Conservation (phyloP, 2,329 filamentous ascomycete species). For the Neopestalotiopsis sp. region DNA sequence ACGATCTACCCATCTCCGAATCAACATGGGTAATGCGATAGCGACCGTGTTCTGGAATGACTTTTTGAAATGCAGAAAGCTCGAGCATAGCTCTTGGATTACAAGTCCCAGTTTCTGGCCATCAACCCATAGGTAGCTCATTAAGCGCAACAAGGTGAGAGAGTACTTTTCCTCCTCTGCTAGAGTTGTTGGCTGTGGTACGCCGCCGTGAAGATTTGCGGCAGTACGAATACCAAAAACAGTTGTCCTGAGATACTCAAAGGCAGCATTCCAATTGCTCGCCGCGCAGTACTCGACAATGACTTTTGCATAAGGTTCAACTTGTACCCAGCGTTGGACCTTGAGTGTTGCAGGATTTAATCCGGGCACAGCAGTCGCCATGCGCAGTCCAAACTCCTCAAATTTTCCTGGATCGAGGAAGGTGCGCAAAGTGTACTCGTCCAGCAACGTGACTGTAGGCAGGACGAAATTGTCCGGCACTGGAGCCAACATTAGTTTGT, state of each 20-base stretch:
- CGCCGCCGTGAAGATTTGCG: constrained; percentile 42
- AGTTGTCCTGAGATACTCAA: constrained; percentile 61
- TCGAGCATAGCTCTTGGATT: constrained; percentile 70
- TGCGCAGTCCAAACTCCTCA: neutral
- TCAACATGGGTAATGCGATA: constrained; percentile 64
- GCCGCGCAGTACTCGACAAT: constrained; percentile 69
- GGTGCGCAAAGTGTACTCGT: constrained; percentile 50
- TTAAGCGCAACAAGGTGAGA: constrained; percentile 60
- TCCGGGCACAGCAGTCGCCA: neutral
- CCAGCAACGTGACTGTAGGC: constrained; percentile 61
- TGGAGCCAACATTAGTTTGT: constrained; percentile 63
- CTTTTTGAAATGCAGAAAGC: constrained; percentile 69
- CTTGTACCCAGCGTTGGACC: constrained; percentile 34
- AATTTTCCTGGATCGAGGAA: constrained; percentile 38
- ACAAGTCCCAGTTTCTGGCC: constrained; percentile 63
- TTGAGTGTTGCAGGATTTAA: constrained; percentile 9
- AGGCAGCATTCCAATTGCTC: constrained; percentile 64
- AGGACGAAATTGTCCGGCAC: constrained; percentile 62
- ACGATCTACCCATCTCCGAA: constrained; percentile 69
- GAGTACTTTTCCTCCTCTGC: constrained; percentile 57
- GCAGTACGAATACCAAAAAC: constrained; percentile 56
- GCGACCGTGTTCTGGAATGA: constrained; percentile 68
- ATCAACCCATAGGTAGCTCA: constrained; percentile 70
- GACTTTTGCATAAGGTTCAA: constrained; percentile 60
- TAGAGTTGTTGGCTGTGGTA: constrained; percentile 41